These are phyloP conservation scores for Zancudomyces culisetae DNA, from an alignment of 371 early-diverging fungal species.

Conservation along the genomic window DNA sequence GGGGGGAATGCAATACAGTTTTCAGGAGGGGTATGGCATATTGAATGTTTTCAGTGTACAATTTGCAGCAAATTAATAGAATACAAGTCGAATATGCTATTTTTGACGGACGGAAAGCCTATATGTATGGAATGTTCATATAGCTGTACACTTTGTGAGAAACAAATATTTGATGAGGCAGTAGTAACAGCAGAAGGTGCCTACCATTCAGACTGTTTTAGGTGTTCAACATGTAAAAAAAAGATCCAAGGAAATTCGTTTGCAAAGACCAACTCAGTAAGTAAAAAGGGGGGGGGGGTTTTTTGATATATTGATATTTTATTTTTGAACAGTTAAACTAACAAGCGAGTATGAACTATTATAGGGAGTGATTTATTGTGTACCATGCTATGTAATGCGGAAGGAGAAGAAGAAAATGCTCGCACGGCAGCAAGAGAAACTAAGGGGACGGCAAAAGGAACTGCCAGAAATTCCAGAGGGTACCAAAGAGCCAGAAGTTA, in stretches of 20 bases:
- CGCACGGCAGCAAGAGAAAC: constrained; percentile 13
- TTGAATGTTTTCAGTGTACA: constrained; percentile 60
- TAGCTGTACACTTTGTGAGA: constrained; percentile 54
- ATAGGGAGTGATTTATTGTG: constrained; percentile 25
- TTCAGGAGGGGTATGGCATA: constrained; percentile 67
- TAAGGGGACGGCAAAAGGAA: constrained; percentile 16
- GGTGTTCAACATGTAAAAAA: constrained; percentile 47
- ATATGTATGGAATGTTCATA: constrained; percentile 78
- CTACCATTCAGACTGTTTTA: constrained; percentile 70
- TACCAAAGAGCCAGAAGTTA: neutral
- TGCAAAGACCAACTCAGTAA: constrained; percentile 55
- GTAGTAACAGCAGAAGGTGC: constrained; percentile 73
- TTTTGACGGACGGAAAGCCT: constrained; percentile 61
- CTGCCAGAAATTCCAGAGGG: constrained; percentile 17
- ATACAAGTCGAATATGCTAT: constrained; percentile 55
- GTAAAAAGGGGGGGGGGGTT: neutral
- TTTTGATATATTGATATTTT: neutral
- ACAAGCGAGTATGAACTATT: too few species aligned
- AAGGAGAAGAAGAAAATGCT: constrained; percentile 21
- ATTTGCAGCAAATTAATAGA: constrained; percentile 55
- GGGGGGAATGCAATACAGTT: constrained; percentile 69
- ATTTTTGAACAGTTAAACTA: too few species aligned
- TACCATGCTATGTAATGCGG: constrained; percentile 24
- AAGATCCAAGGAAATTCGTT: constrained; percentile 59
- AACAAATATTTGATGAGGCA: constrained; percentile 71